These are phyloP conservation scores for Bassia scoparia DNA, from an alignment of 148 eudicot genomes.

Conservation along the genomic window DNA sequence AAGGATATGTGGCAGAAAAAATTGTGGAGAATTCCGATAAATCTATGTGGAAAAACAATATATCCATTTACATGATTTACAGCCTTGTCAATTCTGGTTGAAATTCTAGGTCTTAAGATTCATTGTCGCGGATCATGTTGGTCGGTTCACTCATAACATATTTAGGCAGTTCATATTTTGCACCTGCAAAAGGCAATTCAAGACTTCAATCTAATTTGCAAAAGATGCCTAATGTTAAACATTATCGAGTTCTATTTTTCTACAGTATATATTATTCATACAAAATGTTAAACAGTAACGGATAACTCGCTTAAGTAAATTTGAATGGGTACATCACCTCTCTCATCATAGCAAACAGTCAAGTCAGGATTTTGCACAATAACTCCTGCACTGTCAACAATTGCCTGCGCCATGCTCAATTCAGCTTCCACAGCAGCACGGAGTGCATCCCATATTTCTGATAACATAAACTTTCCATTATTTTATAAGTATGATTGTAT, in stretches of 20 bases:
- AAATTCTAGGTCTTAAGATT: slow-evolving; percentile 7
- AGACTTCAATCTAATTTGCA: neutral
- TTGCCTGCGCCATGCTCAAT: slow-evolving; percentile 55
- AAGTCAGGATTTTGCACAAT: slow-evolving; percentile 65
- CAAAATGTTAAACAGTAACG: neutral
- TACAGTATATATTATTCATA: too few species aligned
- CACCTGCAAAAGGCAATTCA: slow-evolving; percentile 49
- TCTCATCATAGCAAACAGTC: slow-evolving; percentile 77
- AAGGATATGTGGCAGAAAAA: slow-evolving; percentile 11
- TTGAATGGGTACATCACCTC: slow-evolving; percentile 39
- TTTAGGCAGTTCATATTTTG: slow-evolving; percentile 69
- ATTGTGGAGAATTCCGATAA: slow-evolving; percentile 12
- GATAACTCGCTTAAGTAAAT: neutral
- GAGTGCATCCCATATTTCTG: slow-evolving; percentile 95
- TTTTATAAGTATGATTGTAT: neutral
- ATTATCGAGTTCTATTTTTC: too few species aligned
- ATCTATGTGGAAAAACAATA: slow-evolving; percentile 12
- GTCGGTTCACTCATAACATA: slow-evolving; percentile 79
- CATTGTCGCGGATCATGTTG: slow-evolving; percentile 51
- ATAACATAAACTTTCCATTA: neutral
- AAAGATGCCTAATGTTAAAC: too few species aligned
- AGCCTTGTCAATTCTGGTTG: slow-evolving; percentile 17
- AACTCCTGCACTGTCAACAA: slow-evolving; percentile 78
- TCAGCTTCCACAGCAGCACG: slow-evolving; percentile 71
- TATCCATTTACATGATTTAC: slow-evolving; percentile 29